These are phyloP conservation scores for Trifolium subterraneum DNA, from an alignment of 306 rosid genomes.

Conservation along the genomic window DNA sequence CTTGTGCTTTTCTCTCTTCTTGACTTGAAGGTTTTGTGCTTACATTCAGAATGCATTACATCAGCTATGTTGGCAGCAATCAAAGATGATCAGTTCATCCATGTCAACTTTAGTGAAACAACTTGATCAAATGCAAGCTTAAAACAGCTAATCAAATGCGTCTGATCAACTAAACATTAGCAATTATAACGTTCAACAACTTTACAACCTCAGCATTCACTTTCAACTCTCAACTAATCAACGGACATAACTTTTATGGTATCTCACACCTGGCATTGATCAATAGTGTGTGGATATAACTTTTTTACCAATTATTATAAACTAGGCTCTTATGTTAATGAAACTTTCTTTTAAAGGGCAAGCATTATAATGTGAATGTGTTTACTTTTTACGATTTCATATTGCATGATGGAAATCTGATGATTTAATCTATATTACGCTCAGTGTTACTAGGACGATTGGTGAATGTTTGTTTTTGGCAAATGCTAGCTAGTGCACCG, in stretches of 20 bases:
- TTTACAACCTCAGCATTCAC: slow-evolving; percentile 96
- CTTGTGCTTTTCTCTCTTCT: slow-evolving; percentile 53
- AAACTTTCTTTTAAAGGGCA: slow-evolving; percentile 4
- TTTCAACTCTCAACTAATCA: slow-evolving; percentile 65
- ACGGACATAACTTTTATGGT: slow-evolving; percentile 69
- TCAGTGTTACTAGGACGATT: slow-evolving; percentile 27
- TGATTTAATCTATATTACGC: slow-evolving; percentile 15
- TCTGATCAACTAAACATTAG: slow-evolving; percentile 97
- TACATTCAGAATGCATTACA: slow-evolving; percentile 92
- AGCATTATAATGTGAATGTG: neutral
- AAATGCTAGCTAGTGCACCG: too few species aligned
- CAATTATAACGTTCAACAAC: slow-evolving; percentile 97
- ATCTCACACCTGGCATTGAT: slow-evolving; percentile 77
- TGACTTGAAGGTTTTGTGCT: slow-evolving; percentile 94
- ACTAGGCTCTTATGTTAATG: slow-evolving; percentile 33
- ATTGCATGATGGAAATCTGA: slow-evolving; percentile 9
- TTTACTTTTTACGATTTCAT: slow-evolving; percentile 19
- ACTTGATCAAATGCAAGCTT: slow-evolving; percentile 96
- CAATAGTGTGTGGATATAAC: slow-evolving; percentile 51
- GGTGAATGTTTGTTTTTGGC: slow-evolving; percentile 7
- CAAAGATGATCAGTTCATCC: slow-evolving; percentile 98
- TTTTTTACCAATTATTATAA: slow-evolving; percentile 34
- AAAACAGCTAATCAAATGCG: slow-evolving; percentile 91
- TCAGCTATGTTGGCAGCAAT: slow-evolving; percentile 98
- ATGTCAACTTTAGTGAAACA: slow-evolving; percentile 95